Conservation (phyloP, 2,329 filamentous ascomycete species). For the Botryotinia convoluta region DNA sequence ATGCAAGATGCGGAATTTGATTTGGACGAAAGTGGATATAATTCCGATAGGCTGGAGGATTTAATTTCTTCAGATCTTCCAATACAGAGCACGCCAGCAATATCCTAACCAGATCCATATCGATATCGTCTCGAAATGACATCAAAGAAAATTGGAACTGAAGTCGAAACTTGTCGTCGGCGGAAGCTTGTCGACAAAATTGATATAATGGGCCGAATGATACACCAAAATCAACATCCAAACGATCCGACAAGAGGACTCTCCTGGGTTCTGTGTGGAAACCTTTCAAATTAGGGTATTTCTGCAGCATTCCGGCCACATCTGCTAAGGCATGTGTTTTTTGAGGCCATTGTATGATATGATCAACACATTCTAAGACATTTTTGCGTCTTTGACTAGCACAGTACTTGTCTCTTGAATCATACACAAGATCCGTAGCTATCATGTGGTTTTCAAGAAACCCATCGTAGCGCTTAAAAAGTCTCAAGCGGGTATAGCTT, state of each 20-base stretch:
- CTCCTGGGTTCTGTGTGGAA: conserved; percentile 37
- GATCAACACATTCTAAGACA: conserved; percentile 30
- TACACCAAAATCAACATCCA: conserved; percentile 40
- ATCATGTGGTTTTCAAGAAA: not conserved
- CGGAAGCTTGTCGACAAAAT: conserved; percentile 36
- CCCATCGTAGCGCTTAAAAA: not conserved
- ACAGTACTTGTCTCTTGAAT: conserved; percentile 23
- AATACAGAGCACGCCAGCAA: conserved; percentile 47
- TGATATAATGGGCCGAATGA: conserved; percentile 47
- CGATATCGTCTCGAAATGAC: conserved; percentile 41
- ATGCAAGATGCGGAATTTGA: conserved; percentile 38
- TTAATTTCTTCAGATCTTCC: conserved; percentile 41
- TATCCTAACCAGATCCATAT: conserved; percentile 44
- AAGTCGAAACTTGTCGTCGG: conserved; percentile 39
- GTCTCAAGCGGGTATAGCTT: conserved; percentile 20
- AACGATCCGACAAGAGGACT: conserved; percentile 42
- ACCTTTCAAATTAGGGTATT: conserved; percentile 42
- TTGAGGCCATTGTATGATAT: conserved; percentile 33
- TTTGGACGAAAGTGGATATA: conserved; percentile 41
- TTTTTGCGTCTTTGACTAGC: conserved; percentile 19
- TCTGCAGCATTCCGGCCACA: conserved; percentile 36
- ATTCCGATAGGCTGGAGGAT: conserved; percentile 40
- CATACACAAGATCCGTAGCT: conserved; percentile 17
- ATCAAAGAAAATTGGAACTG: conserved; percentile 49
- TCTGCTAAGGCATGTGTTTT: conserved; percentile 31